Percentiles rank a stretch among this genome's conserved stretches.
These are phyloP conservation scores for Debaryomyces robertsiae DNA, from an alignment of 1,139 yeast species.

Conservation along the genomic window DNA sequence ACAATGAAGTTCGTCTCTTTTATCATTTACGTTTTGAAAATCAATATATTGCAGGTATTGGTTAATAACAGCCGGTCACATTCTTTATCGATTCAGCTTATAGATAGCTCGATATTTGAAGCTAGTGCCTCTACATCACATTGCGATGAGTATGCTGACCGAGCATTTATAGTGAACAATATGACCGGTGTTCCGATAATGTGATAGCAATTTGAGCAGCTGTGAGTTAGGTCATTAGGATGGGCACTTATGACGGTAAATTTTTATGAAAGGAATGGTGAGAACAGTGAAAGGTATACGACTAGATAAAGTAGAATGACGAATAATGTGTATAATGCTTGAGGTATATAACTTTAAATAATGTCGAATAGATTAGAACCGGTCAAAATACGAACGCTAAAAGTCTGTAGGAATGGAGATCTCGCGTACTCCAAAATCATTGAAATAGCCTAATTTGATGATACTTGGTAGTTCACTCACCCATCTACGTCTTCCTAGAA, in stretches of 20 bases:
- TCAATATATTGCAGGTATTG: slow-evolving; percentile 41
- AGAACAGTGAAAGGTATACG: too few species aligned
- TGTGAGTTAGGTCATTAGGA: too few species aligned
- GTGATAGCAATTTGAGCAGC: slow-evolving; percentile 6
- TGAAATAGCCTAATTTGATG: slow-evolving; percentile 32
- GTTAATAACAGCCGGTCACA: slow-evolving; percentile 39
- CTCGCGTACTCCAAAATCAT: slow-evolving; percentile 24
- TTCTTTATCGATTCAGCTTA: slow-evolving; percentile 33
- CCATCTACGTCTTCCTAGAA: slow-evolving; percentile 41
- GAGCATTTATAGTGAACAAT: slow-evolving; percentile 28
- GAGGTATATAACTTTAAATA: too few species aligned
- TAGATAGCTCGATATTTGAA: slow-evolving; percentile 42
- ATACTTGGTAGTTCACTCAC: slow-evolving; percentile 28
- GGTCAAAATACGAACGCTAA: too few species aligned
- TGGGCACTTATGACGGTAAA: too few species aligned
- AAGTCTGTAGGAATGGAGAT: slow-evolving; percentile 13
- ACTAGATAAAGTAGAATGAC: too few species aligned
- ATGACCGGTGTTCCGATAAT: slow-evolving; percentile 33
- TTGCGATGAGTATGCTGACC: slow-evolving; percentile 25
- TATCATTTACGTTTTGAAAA: slow-evolving; percentile 39
- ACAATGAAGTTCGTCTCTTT: slow-evolving; percentile 38
- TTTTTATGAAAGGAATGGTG: too few species aligned
- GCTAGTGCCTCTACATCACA: slow-evolving; percentile 31
- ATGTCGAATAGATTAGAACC: too few species aligned
- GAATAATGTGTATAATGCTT: too few species aligned